phyloP scores from a whole-genome alignment of 1,139 yeast genomes.

The Geotrichum aggregatum region DNA sequence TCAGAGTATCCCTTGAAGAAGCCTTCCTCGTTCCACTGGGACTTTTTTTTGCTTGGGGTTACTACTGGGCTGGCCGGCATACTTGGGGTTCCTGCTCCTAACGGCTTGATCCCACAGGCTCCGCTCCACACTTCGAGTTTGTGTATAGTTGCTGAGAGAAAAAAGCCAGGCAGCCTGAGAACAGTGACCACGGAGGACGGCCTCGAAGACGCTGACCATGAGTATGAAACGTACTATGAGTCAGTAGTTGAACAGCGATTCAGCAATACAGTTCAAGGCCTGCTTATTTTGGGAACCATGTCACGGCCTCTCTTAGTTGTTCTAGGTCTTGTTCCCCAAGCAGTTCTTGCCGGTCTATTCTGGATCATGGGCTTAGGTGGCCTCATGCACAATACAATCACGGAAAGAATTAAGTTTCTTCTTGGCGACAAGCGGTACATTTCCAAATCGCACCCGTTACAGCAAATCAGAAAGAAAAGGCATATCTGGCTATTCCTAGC shows the following conservation, averaged over 20 bases:
- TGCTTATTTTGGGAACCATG: conserved; percentile 82
- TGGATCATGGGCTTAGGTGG: conserved; percentile 91
- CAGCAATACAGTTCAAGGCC: conserved; percentile 79
- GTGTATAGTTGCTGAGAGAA: conserved; percentile 44
- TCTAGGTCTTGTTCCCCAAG: conserved; percentile 86
- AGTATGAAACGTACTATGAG: conserved; percentile 20
- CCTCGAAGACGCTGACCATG: conserved; percentile 31
- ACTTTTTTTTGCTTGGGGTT: conserved; percentile 74
- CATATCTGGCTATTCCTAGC: conserved; percentile 53
- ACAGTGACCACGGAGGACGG: not conserved
- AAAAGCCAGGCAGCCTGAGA: not conserved
- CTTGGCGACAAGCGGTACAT: conserved; percentile 51
- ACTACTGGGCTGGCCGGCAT: conserved; percentile 85
- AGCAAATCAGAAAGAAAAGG: conserved; percentile 30
- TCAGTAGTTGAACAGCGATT: conserved; percentile 85
- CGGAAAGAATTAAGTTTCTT: conserved; percentile 58
- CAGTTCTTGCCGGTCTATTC: conserved; percentile 85
- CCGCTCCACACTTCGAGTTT: conserved; percentile 84
- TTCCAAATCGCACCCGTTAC: conserved; percentile 37
- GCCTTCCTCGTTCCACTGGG: conserved; percentile 92
- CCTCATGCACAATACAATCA: conserved; percentile 60
- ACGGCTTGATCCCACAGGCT: conserved; percentile 95
- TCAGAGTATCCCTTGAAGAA: conserved; percentile 74
- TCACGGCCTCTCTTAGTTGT: conserved; percentile 77
- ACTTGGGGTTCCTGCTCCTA: conserved; percentile 90